Base-by-base conservation (phyloP, 2,329 filamentous ascomycete genomes). In the Hysterium pulicare region DNA sequence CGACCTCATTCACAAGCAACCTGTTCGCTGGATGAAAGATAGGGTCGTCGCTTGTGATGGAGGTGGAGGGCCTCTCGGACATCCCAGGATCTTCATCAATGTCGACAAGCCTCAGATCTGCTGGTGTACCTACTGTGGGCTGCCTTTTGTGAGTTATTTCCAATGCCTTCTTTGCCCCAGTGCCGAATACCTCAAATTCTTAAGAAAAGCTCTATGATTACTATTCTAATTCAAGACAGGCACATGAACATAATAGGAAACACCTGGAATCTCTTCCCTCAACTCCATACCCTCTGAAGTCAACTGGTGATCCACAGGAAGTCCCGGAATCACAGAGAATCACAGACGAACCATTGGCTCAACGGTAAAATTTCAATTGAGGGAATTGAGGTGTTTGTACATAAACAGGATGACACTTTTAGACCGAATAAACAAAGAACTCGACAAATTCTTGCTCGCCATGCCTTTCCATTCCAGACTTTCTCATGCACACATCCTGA, bases 71-170 rank as follows among this genome's bases (percentile, higher is more conserved):
- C 85, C 90, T 23, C 74, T 87, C 42, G 93, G 93, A 33, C 93
- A 98, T 69, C 93, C 93, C 38, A 81, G 82, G 62, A 86, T 98
- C 71, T 98, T 90, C 69, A 98, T 98, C 80, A 98, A 98, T 73
- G 84, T 87, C 54, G 93, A 98, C 72, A 97, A 96, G 78, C 87
- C 93, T 33, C 84, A 97, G 75, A 95, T 98, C 59, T 81, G 82
- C 70, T 76, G 76, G 66, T 98, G 93, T 77, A 84, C 79, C 62
- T 98, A 98, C 75, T 98, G 93, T 67, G 93, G 93, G 40, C 68
- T 93, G 54, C 93, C 93, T 57, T 98, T 84, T 67, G 93, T 97
- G 79, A 66, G 90, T 74, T 16, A 11, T 16, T 17, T n/a, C 2
- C 13, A 15, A 11, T 26, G 22, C 19, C 30, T 4, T 5, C 11